A percentile compares a stretch with the other conserved stretches of the same genome.
These are phyloP conservation scores for Colletotrichum cereale DNA, from an alignment of 2,329 filamentous ascomycete species.

Conservation along the genomic window DNA sequence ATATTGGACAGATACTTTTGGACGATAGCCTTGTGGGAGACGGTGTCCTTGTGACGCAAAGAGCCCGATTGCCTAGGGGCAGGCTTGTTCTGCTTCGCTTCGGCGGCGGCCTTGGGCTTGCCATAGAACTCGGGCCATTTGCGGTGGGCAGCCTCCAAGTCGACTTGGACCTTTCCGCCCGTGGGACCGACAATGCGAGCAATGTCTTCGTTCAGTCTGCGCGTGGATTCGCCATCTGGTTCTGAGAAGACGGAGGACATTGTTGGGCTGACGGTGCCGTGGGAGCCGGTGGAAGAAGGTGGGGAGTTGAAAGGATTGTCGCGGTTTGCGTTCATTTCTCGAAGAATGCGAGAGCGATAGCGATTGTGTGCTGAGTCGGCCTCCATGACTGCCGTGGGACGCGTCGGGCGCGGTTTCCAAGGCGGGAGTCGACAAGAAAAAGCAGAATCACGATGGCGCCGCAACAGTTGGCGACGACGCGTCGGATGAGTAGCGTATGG, in stretches of 20 bases:
- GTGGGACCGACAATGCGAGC: slow-evolving; percentile 55
- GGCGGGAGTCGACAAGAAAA: slow-evolving; percentile 31
- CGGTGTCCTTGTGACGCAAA: slow-evolving; percentile 59
- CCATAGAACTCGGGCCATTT: slow-evolving; percentile 66
- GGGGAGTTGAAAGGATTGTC: slow-evolving; percentile 71
- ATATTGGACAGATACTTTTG: slow-evolving; percentile 47
- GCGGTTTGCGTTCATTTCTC: slow-evolving; percentile 65
- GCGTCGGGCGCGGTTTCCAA: slow-evolving; percentile 36
- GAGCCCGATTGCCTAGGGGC: slow-evolving; percentile 23
- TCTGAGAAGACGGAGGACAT: slow-evolving; percentile 65
- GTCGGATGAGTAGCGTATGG: slow-evolving; percentile 9
- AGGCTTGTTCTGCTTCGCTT: slow-evolving; percentile 17
- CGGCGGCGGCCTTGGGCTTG: slow-evolving; percentile 50
- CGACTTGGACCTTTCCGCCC: slow-evolving; percentile 54
- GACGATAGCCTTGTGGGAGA: slow-evolving; percentile 49
- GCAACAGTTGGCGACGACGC: slow-evolving; percentile 24
- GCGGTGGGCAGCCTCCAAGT: slow-evolving; percentile 61
- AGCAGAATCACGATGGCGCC: slow-evolving; percentile 26
- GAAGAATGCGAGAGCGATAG: slow-evolving; percentile 62
- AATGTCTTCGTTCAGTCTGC: slow-evolving; percentile 63
- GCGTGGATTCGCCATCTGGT: slow-evolving; percentile 67
- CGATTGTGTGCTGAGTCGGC: slow-evolving; percentile 53
- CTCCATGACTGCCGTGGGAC: slow-evolving; percentile 52
- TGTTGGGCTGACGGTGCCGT: slow-evolving; percentile 68
- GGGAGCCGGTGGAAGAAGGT: slow-evolving; percentile 68